Percentiles rank a stretch among this genome's conserved stretches.
phyloP scores from a whole-genome alignment of 192 early-diverging fungal species.

The Linnemannia elongata region DNA sequence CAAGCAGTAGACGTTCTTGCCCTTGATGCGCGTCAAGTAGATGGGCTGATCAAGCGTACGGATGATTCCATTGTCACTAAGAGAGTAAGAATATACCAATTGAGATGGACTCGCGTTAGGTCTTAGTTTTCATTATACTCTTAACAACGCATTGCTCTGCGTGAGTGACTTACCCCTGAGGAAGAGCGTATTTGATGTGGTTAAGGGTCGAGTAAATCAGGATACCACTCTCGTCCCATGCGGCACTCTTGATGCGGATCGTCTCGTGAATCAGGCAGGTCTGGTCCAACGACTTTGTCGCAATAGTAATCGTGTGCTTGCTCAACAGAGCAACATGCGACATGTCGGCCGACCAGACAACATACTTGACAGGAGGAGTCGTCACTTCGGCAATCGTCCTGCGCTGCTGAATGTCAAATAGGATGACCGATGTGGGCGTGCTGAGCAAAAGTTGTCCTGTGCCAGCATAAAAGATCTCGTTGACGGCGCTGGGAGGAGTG shows the following conservation, averaged over 20 bases:
- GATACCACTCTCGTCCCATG: conserved; percentile 94
- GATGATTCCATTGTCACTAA: conserved; percentile 95
- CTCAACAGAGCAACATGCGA: conserved; percentile 89
- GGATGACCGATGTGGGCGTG: conserved; percentile 87
- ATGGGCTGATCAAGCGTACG: conserved; percentile 96
- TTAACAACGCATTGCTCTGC: neutral
- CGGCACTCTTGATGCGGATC: conserved; percentile 97
- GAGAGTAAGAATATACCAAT: neutral
- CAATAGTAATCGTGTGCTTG: conserved; percentile 97
- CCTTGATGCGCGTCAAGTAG: conserved; percentile 90
- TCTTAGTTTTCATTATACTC: no score
- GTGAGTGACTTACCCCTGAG: conserved; percentile 78
- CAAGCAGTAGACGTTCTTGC: conserved; percentile 87
- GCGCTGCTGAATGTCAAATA: conserved; percentile 93
- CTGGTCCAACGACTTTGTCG: conserved; percentile 90
- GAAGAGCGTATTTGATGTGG: conserved; percentile 97
- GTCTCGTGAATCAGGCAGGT: conserved; percentile 94
- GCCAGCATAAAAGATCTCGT: conserved; percentile 92
- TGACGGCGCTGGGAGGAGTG: conserved; percentile 79
- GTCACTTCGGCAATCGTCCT: conserved; percentile 81
- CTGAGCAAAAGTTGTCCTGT: conserved; percentile 87
- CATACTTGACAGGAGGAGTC: conserved; percentile 92
- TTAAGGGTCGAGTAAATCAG: conserved; percentile 98
- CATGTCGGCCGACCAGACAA: conserved; percentile 93
- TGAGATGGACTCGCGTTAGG: neutral